Conservation (phyloP, 768 basidiomycete genomes). For the Boletus reticulatus region DNA sequence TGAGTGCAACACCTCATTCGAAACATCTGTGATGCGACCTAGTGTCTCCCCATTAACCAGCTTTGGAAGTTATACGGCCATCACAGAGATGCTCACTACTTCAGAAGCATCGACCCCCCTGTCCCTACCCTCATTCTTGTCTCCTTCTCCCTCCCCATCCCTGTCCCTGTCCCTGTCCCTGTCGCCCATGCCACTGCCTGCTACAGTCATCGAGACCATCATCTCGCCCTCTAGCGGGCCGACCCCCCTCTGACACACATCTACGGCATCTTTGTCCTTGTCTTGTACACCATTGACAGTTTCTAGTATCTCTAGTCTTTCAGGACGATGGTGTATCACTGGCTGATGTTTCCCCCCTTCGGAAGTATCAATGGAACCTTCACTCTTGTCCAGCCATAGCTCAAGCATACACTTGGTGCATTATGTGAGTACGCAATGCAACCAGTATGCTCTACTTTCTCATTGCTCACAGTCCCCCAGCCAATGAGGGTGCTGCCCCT, state of each 20-base stretch:
- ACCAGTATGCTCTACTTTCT: neutral
- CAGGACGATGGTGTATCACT: slow-evolving; percentile 31
- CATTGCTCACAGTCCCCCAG: slow-evolving; percentile 22
- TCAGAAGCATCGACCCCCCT: slow-evolving; percentile 15
- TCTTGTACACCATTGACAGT: slow-evolving; percentile 39
- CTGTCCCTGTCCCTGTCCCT: neutral
- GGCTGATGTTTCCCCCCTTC: slow-evolving; percentile 15
- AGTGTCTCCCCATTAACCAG: slow-evolving; percentile 41
- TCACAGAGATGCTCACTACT: slow-evolving; percentile 33
- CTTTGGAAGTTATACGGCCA: slow-evolving; percentile 32
- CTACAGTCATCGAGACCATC: slow-evolving; percentile 22
- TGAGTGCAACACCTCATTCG: slow-evolving; percentile 60
- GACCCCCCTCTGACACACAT: slow-evolving; percentile 30
- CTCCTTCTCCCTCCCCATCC: no score
- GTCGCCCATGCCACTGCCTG: slow-evolving; percentile 7
- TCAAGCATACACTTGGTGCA: slow-evolving; percentile 20
- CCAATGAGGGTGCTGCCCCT: slow-evolving; percentile 33
- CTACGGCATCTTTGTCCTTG: slow-evolving; percentile 28
- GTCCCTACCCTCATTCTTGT: neutral
- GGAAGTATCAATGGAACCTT: slow-evolving; percentile 56
- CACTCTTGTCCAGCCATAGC: slow-evolving; percentile 49
- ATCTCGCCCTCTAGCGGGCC: slow-evolving; percentile 35
- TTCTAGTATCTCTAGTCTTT: slow-evolving; percentile 44
- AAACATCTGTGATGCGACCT: slow-evolving; percentile 72
- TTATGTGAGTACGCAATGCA: slow-evolving; percentile 35